Conservation (phyloP, 345 rosid genomes). For the Punica granatum region DNA sequence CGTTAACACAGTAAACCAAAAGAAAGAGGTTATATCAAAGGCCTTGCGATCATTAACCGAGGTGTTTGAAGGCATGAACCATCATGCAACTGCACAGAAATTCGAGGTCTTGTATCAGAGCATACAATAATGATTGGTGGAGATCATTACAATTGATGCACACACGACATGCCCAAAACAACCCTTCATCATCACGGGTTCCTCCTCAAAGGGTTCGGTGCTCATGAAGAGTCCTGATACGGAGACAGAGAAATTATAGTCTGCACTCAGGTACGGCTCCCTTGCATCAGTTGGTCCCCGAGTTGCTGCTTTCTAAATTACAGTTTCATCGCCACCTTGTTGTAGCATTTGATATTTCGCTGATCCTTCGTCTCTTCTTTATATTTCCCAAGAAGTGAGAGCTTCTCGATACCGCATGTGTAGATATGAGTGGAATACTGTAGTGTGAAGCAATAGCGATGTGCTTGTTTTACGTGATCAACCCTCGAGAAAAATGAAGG, state of each 20-base stretch:
- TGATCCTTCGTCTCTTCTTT: not conserved
- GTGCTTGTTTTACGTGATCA: not conserved
- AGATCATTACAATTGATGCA: not conserved
- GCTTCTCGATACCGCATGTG: not conserved
- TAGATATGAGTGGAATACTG: not conserved
- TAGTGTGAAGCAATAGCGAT: not conserved
- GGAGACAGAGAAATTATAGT: not conserved
- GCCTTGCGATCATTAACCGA: conserved; percentile 46
- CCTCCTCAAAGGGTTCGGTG: not conserved
- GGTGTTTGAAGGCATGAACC: conserved; percentile 33
- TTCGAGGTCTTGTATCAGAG: conserved; percentile 31
- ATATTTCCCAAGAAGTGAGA: not conserved
- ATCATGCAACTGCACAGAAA: conserved; percentile 26
- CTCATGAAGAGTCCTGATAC: not conserved
- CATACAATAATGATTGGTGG: conserved; percentile 1
- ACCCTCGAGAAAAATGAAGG: not conserved
- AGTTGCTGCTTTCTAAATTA: not conserved
- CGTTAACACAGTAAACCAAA: conserved; percentile 36
- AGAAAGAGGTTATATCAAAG: conserved; percentile 63
- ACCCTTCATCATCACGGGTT: not conserved
- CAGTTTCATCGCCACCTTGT: not conserved
- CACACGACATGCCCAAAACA: not conserved
- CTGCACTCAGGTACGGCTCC: not conserved
- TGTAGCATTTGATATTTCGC: not conserved
- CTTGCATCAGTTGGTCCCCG: not conserved